Evolutionary conservation across 768 basidiomycete genomes (phyloP), one percentile per base, ranked within the genome.

Genomic region (Mycena amicta): DNA sequence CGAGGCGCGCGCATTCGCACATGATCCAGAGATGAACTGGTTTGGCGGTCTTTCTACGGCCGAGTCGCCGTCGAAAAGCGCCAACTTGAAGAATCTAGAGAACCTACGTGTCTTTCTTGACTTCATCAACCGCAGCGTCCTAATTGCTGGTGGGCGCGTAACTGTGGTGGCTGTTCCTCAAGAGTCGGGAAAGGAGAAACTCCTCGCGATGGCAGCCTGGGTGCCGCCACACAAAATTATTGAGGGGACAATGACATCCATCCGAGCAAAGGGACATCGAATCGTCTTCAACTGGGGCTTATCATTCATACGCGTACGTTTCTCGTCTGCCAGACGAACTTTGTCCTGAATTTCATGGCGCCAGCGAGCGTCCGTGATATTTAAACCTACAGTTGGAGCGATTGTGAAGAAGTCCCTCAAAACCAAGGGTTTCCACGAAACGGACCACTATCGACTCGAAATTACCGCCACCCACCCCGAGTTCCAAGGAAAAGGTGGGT

Each of bases 11-110:
- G 52, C 57, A 11, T 59, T 59, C 20, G 31, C 25, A 13, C 23
- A 53, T 18, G 57, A 53, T 20, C 57, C 57, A 16, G 57, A 59
- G 47, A 53, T 59, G 52, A 59, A 59, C 33, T 59, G 57, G 57
- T 59, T 59, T n/a, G 57, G 23, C 16, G 57, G 57, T 5, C 52
- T 53, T 1, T 52, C 50, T 16, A 59, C 30, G n/a, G 52, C 57
- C 15, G 45, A 39, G 20, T 1, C 45, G 16, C 40, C 26, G n/a
- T 23, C 43, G 2, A n/a, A 33, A 29, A 57, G 15, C 5, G 26
- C 33, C 3, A 25, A 39, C 33, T n/a, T n/a, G n/a, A n/a, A n/a
- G n/a, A 25, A n/a, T 16, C 57, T 59, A 27, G 28, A 50, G 11
- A 59, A 59, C 18, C 57, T 59, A 3, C 25, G 46, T 11, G 5